These are phyloP conservation scores for Artomyces pyxidatus DNA, from an alignment of 768 basidiomycete species.

Conservation along the genomic window DNA sequence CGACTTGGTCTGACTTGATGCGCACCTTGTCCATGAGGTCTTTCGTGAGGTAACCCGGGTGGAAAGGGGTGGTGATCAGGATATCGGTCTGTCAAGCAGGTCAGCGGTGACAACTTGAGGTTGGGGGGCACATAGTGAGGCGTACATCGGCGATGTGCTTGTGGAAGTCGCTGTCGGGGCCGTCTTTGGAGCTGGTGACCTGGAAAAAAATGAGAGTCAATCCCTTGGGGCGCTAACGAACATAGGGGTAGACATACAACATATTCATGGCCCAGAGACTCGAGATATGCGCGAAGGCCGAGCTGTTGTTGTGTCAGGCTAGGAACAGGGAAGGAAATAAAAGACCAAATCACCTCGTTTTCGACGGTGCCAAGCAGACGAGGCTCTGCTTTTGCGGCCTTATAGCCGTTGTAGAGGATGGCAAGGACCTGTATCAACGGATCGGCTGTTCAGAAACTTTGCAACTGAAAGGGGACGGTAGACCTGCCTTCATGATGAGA, in stretches of 20 bases:
- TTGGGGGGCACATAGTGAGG: background rate
- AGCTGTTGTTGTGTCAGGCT: slow-evolving; percentile 34
- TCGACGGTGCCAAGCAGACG: slow-evolving; percentile 76
- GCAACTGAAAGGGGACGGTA: background rate
- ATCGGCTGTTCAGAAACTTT: background rate
- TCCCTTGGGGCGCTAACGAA: background rate
- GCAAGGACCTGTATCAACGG: slow-evolving; percentile 46
- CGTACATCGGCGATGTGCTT: slow-evolving; percentile 72
- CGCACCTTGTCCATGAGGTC: slow-evolving; percentile 19
- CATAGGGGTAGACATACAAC: slow-evolving; percentile 36
- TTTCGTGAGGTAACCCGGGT: slow-evolving; percentile 22
- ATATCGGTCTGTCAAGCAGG: slow-evolving; percentile 1
- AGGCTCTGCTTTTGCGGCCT: slow-evolving; percentile 15
- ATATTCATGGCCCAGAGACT: slow-evolving; percentile 65
- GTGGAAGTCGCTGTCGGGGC: slow-evolving; percentile 33
- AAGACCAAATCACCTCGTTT: slow-evolving; percentile 33
- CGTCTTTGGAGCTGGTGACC: slow-evolving; percentile 81
- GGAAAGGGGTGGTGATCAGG: slow-evolving; percentile 23
- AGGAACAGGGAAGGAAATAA: background rate
- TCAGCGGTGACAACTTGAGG: background rate
- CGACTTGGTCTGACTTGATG: background rate
- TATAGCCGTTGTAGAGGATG: slow-evolving; percentile 35
- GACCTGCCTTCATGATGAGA: background rate
- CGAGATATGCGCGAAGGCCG: slow-evolving; percentile 63
- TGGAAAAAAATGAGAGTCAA: slow-evolving; percentile 19